Percentiles rank a stretch among this genome's conserved stretches.
Evolutionary conservation across 345 rosid species (phyloP).

Genomic region (Litchi chinensis): DNA sequence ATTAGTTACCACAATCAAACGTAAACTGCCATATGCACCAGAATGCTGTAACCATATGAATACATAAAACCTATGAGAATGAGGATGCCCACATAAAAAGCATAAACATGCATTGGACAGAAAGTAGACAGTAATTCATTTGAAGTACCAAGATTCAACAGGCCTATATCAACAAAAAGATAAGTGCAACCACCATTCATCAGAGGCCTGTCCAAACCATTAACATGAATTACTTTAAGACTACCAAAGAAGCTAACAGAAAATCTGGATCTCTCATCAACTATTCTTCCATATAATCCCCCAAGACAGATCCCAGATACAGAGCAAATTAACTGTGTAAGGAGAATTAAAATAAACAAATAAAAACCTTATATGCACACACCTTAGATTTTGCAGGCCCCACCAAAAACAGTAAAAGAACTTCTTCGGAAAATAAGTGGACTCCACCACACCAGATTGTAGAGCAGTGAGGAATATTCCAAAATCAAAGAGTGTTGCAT

Average conservation of each 20-base stretch:
- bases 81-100: neutral
- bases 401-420: slow-evolving; percentile 81
- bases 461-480: slow-evolving; percentile 67
- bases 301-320: neutral
- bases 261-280: neutral
- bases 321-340: neutral
- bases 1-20: slow-evolving; percentile 10
- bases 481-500: slow-evolving; percentile 55
- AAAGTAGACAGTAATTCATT: neutral
- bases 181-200: neutral
- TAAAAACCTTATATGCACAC: slow-evolving; percentile 11
- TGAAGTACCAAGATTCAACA: neutral
- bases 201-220: neutral
- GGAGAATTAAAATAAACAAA: neutral
- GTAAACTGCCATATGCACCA: neutral
- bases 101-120: neutral
- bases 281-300: neutral
- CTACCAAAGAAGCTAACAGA: neutral
- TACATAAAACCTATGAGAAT: slow-evolving; percentile 7
- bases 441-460: slow-evolving; percentile 57
- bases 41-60: neutral
- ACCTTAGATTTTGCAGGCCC: slow-evolving; percentile 85
- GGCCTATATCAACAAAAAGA: neutral
- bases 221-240: neutral
- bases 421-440: slow-evolving; percentile 66